Evolutionary conservation across 495 filamentous ascomycete species (phyloP), one percentile per base, ranked within the genome.

Genomic region (Physcia stellaris): DNA sequence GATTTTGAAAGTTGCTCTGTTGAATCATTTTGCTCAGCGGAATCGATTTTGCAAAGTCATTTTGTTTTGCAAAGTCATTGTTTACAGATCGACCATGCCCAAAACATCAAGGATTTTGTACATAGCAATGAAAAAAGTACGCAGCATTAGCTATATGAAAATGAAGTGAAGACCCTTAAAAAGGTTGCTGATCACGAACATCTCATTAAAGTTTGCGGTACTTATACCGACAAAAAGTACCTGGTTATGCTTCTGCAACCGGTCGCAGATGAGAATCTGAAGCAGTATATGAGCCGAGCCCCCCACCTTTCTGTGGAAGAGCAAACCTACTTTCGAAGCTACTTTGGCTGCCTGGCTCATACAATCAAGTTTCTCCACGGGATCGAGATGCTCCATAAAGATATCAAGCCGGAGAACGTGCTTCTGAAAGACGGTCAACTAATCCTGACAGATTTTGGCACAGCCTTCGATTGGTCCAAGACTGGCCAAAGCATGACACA

Each of bases 391-490:
- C 41, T 52, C 22, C 63, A 66, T 45, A 47, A 50, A 31, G 62
- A 67, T 40, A 54, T 67, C 39, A 67, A 67, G 42, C 63, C 63
- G 3, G 39, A 50, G 31, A 65, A 67, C 33, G 59, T 67, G 12
- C 47, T 66, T 12, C 40, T 67, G 11, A 49, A 62, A 16, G 33
- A 35, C 22, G 46, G 39, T 6, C 42, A 35, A 6, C 47, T 67
- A 13, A 50, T 52, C 15, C 42, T 66, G 7, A 47, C 63, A 15
- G 63, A 67, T 39, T 67, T 67, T 36, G 16, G 41, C 41, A 19
- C 29, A 37, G n/a, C n/a, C n/a, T n/a, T n/a, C n/a, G n/a, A n/a
- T n/a, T n/a, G n/a, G n/a, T n/a, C n/a, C n/a, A n/a, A n/a, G n/a
- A n/a, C n/a, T n/a, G n/a, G n/a, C n/a, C n/a, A n/a, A n/a, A n/a